phyloP scores from a whole-genome alignment of 306 rosid species.

The Inga laurina region DNA sequence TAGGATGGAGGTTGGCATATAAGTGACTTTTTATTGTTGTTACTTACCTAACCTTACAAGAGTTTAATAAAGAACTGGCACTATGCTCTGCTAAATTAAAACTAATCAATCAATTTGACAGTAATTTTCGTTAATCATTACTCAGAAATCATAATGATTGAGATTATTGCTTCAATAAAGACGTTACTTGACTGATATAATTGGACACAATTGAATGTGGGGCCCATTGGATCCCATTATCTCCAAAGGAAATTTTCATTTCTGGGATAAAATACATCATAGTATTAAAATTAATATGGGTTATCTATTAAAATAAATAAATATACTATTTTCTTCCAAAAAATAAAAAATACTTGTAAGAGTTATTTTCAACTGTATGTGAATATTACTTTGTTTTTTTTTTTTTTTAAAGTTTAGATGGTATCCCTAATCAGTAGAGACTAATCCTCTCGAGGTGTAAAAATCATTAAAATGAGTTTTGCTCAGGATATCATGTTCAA shows the following conservation, averaged over 20 bases:
- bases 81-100: neutral
- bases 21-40: neutral
- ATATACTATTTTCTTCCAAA: too few species aligned
- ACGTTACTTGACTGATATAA: neutral
- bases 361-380: too few species aligned
- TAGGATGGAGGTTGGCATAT: neutral
- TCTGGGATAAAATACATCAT: neutral
- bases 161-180: neutral
- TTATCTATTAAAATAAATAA: too few species aligned
- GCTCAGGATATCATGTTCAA: too few species aligned
- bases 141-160: neutral
- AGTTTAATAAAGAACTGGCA: neutral
- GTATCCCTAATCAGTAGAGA: too few species aligned
- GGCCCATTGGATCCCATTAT: neutral
- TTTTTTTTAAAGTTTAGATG: too few species aligned
- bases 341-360: too few species aligned
- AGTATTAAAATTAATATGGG: too few species aligned
- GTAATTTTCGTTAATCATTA: neutral
- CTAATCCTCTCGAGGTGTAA: fast-evolving
- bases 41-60: neutral
- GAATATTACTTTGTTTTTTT: too few species aligned
- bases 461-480: too few species aligned
- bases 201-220: neutral
- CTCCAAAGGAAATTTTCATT: neutral
- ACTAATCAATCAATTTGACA: neutral